Conservation (phyloP, 768 basidiomycete genomes). For the Tulasnella sp. region DNA sequence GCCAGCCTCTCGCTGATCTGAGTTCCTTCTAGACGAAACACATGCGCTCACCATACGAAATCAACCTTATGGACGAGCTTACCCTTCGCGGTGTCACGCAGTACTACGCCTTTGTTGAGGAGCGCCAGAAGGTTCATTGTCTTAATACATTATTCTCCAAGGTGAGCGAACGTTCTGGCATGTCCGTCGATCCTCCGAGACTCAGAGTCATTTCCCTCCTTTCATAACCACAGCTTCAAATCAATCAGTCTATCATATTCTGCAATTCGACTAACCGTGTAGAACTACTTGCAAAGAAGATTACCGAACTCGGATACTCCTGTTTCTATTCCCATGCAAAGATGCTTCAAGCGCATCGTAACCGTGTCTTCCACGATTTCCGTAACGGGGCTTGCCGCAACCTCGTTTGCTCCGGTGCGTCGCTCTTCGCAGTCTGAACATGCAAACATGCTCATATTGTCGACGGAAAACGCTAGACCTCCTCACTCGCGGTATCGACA, state of each 20-base stretch:
- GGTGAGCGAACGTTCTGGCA: constrained; percentile 46
- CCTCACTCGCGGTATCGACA: constrained; percentile 98
- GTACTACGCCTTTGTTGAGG: constrained; percentile 99
- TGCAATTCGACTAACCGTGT: constrained; percentile 99
- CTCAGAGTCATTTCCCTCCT: neutral
- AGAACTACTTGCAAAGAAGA: constrained; percentile 98
- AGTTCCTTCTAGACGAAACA: constrained; percentile 70
- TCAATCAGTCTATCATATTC: constrained; percentile 99
- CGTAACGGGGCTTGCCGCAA: constrained; percentile 97
- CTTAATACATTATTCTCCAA: constrained; percentile 99
- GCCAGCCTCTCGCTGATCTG: neutral
- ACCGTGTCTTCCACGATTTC: constrained; percentile 99
- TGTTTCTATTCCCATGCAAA: constrained; percentile 99
- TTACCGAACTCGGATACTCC: constrained; percentile 97
- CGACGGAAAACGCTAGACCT: constrained; percentile 59
- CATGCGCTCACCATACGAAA: constrained; percentile 93
- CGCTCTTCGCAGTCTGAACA: neutral
- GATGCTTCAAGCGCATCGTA: constrained; percentile 98
- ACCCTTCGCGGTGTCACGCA: constrained; percentile 98
- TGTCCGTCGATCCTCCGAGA: neutral
- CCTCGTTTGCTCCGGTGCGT: constrained; percentile 74
- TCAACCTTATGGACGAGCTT: constrained; percentile 99
- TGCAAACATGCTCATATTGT: constrained; percentile 1
- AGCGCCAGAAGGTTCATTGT: constrained; percentile 99
- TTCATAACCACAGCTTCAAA: constrained; percentile 74